Percentiles rank a stretch among this genome's conserved stretches.
Conservation (phyloP, 2,329 filamentous ascomycete genomes). For the Nigrospora oryzae region DNA sequence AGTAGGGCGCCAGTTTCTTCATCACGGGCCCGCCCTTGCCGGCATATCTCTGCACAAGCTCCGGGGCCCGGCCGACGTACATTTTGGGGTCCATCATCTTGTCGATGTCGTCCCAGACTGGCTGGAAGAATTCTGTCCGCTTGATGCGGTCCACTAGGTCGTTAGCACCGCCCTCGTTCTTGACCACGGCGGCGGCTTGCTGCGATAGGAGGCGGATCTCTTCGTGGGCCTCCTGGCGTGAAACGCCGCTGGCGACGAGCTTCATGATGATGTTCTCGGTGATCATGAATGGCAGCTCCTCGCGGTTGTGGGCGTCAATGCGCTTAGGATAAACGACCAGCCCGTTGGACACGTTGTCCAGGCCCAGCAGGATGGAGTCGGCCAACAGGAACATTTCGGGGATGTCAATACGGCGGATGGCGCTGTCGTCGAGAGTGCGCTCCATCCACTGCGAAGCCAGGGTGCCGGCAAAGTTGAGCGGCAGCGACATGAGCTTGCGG, state of each 20-base stretch:
- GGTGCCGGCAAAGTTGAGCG: constrained; percentile 49
- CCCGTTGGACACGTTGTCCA: constrained; percentile 60
- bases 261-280: constrained; percentile 21
- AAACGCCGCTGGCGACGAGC: neutral
- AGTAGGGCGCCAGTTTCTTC: constrained; percentile 23
- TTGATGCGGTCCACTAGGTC: constrained; percentile 72
- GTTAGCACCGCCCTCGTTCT: constrained; percentile 57
- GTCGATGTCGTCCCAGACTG: constrained; percentile 60
- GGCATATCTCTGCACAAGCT: constrained; percentile 31
- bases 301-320: constrained; percentile 59
- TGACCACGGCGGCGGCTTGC: constrained; percentile 55
- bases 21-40: constrained; percentile 24
- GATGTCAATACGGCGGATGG: constrained; percentile 58
- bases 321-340: constrained; percentile 46
- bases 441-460: constrained; percentile 71
- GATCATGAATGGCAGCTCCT: constrained; percentile 71
- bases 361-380: constrained; percentile 44
- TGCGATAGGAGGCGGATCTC: constrained; percentile 73
- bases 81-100: constrained; percentile 52
- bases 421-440: constrained; percentile 68
- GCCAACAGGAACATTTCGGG: constrained; percentile 37
- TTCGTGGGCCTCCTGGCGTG: constrained; percentile 53
- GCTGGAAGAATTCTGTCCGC: constrained; percentile 61
- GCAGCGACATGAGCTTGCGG: constrained; percentile 21
- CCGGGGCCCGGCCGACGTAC: constrained; percentile 28